Percentiles rank a stretch among this genome's conserved stretches.
These are phyloP conservation scores for Dothideomycetidae sp. DNA, from an alignment of 2,329 filamentous ascomycete species.

Conservation along the genomic window DNA sequence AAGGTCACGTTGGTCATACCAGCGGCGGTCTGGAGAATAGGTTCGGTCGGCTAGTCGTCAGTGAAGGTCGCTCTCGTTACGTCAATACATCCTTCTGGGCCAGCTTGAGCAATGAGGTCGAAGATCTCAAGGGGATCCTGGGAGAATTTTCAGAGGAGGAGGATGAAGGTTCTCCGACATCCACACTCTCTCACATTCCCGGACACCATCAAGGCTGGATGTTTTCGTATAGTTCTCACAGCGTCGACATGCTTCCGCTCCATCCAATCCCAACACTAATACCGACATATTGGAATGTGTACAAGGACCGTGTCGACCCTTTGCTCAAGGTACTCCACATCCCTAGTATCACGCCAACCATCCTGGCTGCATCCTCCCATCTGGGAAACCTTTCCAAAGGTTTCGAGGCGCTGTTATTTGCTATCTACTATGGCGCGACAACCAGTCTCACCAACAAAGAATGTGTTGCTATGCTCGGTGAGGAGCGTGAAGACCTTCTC, in stretches of 20 bases:
- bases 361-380: slow-evolving; percentile 47
- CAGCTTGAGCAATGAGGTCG: slow-evolving; percentile 58
- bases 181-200: slow-evolving; percentile 22
- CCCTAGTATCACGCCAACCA: slow-evolving; percentile 47
- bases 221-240: slow-evolving; percentile 57
- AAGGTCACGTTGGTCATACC: not conserved
- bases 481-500: slow-evolving; percentile 36
- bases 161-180: slow-evolving; percentile 36
- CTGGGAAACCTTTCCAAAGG: slow-evolving; percentile 43
- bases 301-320: slow-evolving; percentile 60
- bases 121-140: slow-evolving; percentile 47
- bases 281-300: slow-evolving; percentile 54
- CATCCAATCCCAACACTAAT: slow-evolving; percentile 55
- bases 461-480: slow-evolving; percentile 34
- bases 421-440: slow-evolving; percentile 46
- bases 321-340: slow-evolving; percentile 58
- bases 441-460: slow-evolving; percentile 37
- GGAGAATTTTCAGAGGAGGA: slow-evolving; percentile 49
- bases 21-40: slow-evolving; percentile 26
- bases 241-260: slow-evolving; percentile 48
- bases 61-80: slow-evolving; percentile 56
- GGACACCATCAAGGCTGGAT: slow-evolving; percentile 57
- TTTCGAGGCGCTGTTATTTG: slow-evolving; percentile 45
- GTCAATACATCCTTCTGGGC: slow-evolving; percentile 67
- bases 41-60: slow-evolving; percentile 56